These are phyloP conservation scores for Aspergillus saccharolyticus DNA, from an alignment of 495 filamentous ascomycete genomes.

Conservation along the genomic window DNA sequence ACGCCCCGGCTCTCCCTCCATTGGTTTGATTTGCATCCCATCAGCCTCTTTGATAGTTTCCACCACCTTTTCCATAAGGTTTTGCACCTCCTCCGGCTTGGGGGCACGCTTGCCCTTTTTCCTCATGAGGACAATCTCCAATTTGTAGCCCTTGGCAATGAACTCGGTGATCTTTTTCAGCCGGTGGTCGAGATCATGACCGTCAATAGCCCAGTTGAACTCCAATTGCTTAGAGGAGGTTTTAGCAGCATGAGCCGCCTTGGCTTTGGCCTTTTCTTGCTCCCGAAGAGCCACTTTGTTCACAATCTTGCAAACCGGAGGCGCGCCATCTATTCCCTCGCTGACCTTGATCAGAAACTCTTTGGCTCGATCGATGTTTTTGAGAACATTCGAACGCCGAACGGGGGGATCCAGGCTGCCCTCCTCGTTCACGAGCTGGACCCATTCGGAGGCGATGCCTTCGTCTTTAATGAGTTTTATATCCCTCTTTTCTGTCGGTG, in stretches of 20 bases:
- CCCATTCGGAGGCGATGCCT: conserved; percentile 46
- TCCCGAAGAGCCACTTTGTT: conserved; percentile 43
- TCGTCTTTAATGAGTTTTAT: conserved; percentile 39
- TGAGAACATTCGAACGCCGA: conserved; percentile 40
- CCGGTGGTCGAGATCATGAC: conserved; percentile 59
- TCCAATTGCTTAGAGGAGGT: conserved; percentile 63
- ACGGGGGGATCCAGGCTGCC: conserved; percentile 44
- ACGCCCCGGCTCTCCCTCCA: conserved; percentile 42
- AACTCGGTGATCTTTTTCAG: conserved; percentile 56
- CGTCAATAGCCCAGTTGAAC: conserved; percentile 76
- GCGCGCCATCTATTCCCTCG: conserved; percentile 19
- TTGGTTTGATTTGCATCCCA: conserved; percentile 33
- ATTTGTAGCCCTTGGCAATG: conserved; percentile 55
- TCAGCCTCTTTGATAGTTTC: conserved; percentile 32
- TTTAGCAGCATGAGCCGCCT: conserved; percentile 31
- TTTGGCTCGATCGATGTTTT: conserved; percentile 39
- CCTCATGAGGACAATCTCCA: conserved; percentile 55
- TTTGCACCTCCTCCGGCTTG: conserved; percentile 39
- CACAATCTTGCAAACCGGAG: conserved; percentile 64
- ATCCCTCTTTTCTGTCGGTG: background rate
- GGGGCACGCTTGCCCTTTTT: conserved; percentile 41
- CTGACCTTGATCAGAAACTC: conserved; percentile 58
- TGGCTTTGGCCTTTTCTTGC: conserved; percentile 38
- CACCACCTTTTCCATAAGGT: conserved; percentile 36
- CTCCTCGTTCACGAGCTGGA: conserved; percentile 52